Percentiles rank a stretch among this genome's conserved stretches.
phyloP scores from a whole-genome alignment of 1,284 basidiomycete genomes.

The Ustilago bromivora region DNA sequence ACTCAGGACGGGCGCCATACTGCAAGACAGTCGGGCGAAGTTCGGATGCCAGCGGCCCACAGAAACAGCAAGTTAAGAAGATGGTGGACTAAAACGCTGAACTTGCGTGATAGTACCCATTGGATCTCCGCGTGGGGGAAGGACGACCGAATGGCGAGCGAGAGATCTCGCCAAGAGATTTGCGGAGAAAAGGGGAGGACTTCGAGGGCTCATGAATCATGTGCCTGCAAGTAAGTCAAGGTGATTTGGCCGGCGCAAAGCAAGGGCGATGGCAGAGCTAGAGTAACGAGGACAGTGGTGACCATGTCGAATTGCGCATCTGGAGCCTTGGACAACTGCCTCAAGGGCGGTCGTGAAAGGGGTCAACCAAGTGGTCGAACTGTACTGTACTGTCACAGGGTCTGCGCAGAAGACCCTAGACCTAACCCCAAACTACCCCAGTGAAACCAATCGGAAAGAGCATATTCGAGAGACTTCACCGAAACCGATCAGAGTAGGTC shows the following conservation, averaged over 20 bases:
- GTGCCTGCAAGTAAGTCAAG: not conserved
- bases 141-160: not conserved
- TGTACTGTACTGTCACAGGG: not conserved
- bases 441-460: too few species aligned
- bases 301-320: not conserved
- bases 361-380: not conserved
- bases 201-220: not conserved
- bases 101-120: constrained; percentile 20
- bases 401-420: too few species aligned
- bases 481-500: too few species aligned
- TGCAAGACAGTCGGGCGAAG: not conserved
- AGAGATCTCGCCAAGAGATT: not conserved
- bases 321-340: not conserved
- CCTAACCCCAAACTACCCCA: too few species aligned
- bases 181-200: not conserved
- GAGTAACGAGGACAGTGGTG: not conserved
- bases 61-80: not conserved
- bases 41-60: not conserved
- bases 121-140: not conserved
- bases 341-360: not conserved
- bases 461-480: too few species aligned
- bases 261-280: not conserved
- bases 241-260: not conserved
- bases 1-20: not conserved
- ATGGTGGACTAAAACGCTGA: constrained; percentile 13